Percentiles rank a stretch among this genome's conserved stretches.
Conservation (phyloP, 1,284 basidiomycete genomes). For the Heterobasidion annosum region DNA sequence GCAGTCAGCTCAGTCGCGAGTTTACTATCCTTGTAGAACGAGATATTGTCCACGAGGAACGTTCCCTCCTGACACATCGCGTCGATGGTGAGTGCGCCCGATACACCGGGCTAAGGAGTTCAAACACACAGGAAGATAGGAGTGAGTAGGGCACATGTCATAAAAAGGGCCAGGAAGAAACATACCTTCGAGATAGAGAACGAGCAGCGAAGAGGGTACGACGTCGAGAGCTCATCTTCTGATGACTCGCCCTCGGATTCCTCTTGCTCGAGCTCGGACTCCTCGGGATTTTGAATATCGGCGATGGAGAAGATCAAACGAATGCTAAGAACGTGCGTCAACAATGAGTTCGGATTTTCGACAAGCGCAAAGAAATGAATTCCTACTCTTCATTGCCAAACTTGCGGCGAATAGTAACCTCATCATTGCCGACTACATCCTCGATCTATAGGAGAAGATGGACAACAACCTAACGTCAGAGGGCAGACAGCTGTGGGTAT, state of each 20-base stretch:
- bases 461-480: neutral
- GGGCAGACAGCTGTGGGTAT: neutral
- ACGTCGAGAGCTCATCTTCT: conserved; percentile 30
- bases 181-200: conserved; percentile 80
- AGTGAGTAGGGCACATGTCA: neutral
- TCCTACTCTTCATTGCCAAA: conserved; percentile 86
- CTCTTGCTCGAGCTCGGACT: conserved; percentile 33
- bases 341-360: neutral
- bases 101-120: conserved; percentile 25
- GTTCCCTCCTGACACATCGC: conserved; percentile 77
- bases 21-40: conserved; percentile 72
- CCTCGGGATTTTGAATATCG: conserved; percentile 50
- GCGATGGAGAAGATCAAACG: conserved; percentile 80
- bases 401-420: conserved; percentile 72
- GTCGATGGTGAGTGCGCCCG: conserved; percentile 74
- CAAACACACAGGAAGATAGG: conserved; percentile 5
- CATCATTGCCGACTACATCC: conserved; percentile 72
- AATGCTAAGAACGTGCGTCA: conserved; percentile 35
- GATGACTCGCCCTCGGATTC: conserved; percentile 26
- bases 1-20: conserved; percentile 75
- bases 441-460: conserved; percentile 40
- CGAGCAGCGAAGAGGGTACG: conserved; percentile 70
- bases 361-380: conserved; percentile 19
- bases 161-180: neutral
- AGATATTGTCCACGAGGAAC: conserved; percentile 85